phyloP scores from a whole-genome alignment of 495 filamentous ascomycete genomes.

The Saxophila tyrrhenica region DNA sequence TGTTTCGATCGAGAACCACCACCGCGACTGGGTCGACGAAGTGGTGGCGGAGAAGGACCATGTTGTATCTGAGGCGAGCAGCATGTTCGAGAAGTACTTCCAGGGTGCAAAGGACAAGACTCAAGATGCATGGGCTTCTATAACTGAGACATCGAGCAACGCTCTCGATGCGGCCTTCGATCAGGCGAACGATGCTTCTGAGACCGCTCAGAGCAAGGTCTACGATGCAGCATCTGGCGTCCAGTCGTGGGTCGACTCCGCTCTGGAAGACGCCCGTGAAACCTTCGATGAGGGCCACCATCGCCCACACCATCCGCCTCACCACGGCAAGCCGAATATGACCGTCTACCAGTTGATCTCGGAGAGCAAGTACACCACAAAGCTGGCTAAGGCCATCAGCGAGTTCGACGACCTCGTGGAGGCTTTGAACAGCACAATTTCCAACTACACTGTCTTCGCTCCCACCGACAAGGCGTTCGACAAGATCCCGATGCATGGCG shows the following conservation, averaged over 20 bases:
- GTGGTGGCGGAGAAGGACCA: conserved; percentile 29
- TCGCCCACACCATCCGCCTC: conserved; percentile 22
- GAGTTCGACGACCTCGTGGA: conserved; percentile 57
- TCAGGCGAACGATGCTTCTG: conserved; percentile 23
- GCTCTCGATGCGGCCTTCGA: conserved; percentile 39
- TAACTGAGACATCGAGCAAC: conserved; percentile 10
- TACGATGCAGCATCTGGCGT: conserved; percentile 33
- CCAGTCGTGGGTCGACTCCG: conserved; percentile 33
- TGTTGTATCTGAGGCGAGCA: conserved; percentile 21
- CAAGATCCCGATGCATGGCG: conserved; percentile 43
- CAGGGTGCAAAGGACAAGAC: conserved; percentile 2
- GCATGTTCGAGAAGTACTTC: neutral
- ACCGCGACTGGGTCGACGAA: conserved; percentile 24
- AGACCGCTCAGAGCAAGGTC: conserved; percentile 28
- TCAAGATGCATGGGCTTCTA: neutral
- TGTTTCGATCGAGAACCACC: conserved; percentile 32
- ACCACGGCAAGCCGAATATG: conserved; percentile 38
- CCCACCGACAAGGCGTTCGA: conserved; percentile 65
- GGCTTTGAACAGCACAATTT: conserved; percentile 51
- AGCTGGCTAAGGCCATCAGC: conserved; percentile 60
- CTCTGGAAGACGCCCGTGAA: conserved; percentile 19
- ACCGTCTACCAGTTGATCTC: conserved; percentile 71
- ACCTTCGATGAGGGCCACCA: conserved; percentile 23
- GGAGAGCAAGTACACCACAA: conserved; percentile 60
- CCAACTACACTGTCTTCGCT: conserved; percentile 71